Percentiles rank a stretch among this genome's conserved stretches.
Conservation (phyloP, 176 grass and related monocot genomes). For the Secale cereale region DNA sequence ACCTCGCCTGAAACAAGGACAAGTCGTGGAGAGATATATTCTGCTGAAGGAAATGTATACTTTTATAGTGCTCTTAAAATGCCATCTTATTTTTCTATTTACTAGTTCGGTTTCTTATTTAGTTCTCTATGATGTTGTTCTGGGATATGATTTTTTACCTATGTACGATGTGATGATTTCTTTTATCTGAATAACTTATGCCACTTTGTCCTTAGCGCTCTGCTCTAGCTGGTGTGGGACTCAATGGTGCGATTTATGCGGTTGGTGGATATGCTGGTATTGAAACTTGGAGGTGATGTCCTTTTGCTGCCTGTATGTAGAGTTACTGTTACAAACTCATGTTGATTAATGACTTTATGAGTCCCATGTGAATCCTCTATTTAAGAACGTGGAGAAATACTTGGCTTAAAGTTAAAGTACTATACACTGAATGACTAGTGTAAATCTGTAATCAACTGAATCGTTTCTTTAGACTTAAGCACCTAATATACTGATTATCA, state of each 20-base stretch:
- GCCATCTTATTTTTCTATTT: neutral
- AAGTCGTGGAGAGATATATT: neutral
- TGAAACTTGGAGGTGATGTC: constrained; percentile 47
- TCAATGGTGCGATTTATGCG: constrained; percentile 65
- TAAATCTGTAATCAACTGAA: neutral
- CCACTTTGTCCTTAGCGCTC: constrained; percentile 47
- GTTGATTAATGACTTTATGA: neutral
- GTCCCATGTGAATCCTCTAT: neutral
- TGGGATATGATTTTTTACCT: neutral
- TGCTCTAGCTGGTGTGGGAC: constrained; percentile 47
- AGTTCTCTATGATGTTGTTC: neutral
- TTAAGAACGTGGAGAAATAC: neutral
- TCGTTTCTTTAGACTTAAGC: neutral
- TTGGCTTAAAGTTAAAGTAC: neutral
- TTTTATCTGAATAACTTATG: neutral
- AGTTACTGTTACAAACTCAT: constrained; percentile 5
- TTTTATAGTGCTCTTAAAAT: neutral
- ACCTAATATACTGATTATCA: too few species aligned
- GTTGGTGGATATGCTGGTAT: constrained; percentile 64
- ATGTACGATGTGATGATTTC: neutral
- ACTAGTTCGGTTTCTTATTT: neutral
- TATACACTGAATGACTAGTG: neutral
- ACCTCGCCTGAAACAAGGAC: neutral
- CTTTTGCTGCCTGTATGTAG: constrained; percentile 15
- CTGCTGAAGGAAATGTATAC: neutral